Evolutionary conservation across 2,329 filamentous ascomycete genomes (phyloP), one percentile per base, ranked within the genome.

Genomic region (Onygenales sp.): DNA sequence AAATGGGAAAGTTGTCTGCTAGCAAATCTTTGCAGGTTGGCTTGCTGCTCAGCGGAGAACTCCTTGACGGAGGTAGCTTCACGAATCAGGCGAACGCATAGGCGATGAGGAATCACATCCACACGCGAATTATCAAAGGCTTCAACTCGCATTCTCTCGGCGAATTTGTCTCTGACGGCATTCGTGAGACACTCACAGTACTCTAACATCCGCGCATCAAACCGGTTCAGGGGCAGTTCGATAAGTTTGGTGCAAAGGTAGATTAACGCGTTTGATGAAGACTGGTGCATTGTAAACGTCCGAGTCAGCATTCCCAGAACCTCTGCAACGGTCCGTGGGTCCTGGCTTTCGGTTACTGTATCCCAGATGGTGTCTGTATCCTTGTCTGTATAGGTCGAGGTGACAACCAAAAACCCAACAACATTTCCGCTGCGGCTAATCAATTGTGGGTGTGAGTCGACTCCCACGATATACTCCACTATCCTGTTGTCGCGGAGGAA

Each of bases 401-500:
- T 93, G 11, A 93, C 86, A 21, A 89, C 80, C 50, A 97, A 75
- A 63, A 97, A 97, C 0, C 88, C 88, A 47, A 96, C 77, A 51
- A 97, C 87, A 58, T 95, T 95, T 42, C 80, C 78, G 63, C 88
- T 88, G 60, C 90, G 83, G 38, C 80, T 78, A 17, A 94, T 93
- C 51, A 97, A 82, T 64, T 95, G 90, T 1, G 91, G 89, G 64
- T 97, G 93, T 35, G 92, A 96, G 53, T 90, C 90, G 11, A 92
- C 84, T 2, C 92, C 89, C 50, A 96, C 80, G 45, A 98, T 83
- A 68, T 96, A 97, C 55, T 90, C 83, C 27, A 95, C 81, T 31
- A 97, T 75, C 51, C 84, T 83, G 41, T 86, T 85, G 6, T 78
- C 72, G 13, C 85, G 75, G 36, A 97, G 74, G 58, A 87, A 85